Evolutionary conservation across 2,329 filamentous ascomycete genomes (phyloP).

Genomic region (Curvularia verruculosa): DNA sequence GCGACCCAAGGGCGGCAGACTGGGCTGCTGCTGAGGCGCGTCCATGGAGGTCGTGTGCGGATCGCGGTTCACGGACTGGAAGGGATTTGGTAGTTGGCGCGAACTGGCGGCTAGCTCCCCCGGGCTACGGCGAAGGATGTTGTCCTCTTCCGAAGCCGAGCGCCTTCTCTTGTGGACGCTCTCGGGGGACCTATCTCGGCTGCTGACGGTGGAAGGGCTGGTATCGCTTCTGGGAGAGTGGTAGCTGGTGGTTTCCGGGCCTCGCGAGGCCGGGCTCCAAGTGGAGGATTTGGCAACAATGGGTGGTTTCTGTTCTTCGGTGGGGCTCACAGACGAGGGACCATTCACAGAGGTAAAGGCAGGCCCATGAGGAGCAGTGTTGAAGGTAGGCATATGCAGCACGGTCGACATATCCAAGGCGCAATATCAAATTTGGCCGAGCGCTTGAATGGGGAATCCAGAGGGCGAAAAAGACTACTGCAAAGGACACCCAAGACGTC

Average conservation of each 20-base stretch:
- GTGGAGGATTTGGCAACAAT: slow-evolving; percentile 23
- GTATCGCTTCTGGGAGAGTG: slow-evolving; percentile 26
- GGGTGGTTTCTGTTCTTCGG: slow-evolving; percentile 31
- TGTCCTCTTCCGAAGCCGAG: slow-evolving; percentile 62
- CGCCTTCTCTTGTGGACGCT: slow-evolving; percentile 67
- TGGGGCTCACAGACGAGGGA: slow-evolving; percentile 35
- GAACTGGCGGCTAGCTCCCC: slow-evolving; percentile 42
- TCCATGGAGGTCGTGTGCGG: slow-evolving; percentile 32
- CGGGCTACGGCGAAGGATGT: slow-evolving; percentile 48
- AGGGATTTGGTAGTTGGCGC: slow-evolving; percentile 43
- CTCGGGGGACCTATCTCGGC: slow-evolving; percentile 29
- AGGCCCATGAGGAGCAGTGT: slow-evolving; percentile 37
- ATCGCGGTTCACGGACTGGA: slow-evolving; percentile 49
- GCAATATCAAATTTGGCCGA: not conserved
- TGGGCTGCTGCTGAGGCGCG: slow-evolving; percentile 28
- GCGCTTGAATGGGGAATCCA: not conserved
- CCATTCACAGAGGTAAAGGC: slow-evolving; percentile 49
- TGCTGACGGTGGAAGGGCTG: slow-evolving; percentile 29
- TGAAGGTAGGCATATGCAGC: slow-evolving; percentile 40
- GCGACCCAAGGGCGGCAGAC: slow-evolving; percentile 38
- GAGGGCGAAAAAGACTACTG: slow-evolving; percentile 5
- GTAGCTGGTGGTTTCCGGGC: slow-evolving; percentile 29
- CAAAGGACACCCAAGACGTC: not conserved
- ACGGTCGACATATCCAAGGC: slow-evolving; percentile 42
- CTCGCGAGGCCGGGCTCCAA: slow-evolving; percentile 25